A percentile compares a stretch with the other conserved stretches of the same genome.
Evolutionary conservation across 768 basidiomycete species (phyloP).

Genomic region (Kondoa subrosea): DNA sequence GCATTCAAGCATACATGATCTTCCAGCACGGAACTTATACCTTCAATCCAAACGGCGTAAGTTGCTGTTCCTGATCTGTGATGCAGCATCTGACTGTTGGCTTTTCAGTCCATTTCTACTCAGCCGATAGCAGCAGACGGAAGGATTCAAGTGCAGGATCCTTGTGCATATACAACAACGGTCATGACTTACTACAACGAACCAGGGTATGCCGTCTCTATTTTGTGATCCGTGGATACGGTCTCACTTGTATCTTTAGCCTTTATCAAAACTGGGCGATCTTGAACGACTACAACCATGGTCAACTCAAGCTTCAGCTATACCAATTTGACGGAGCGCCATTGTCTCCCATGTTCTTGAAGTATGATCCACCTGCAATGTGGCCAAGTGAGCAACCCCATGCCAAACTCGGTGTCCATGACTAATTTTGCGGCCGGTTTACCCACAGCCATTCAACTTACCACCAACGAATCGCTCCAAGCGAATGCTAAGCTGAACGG

Average conservation of each 20-base stretch:
- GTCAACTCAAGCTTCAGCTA: conserved; percentile 49
- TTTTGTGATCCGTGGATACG: no score
- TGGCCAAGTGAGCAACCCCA: conserved; percentile 3
- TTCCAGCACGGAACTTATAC: conserved; percentile 63
- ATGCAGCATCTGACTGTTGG: neutral
- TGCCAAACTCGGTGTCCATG: no score
- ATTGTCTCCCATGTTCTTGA: conserved; percentile 49
- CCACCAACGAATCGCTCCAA: conserved; percentile 4
- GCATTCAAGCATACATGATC: conserved; percentile 70
- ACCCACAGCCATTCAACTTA: conserved; percentile 2
- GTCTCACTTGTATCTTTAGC: neutral
- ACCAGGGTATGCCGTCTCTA: conserved; percentile 38
- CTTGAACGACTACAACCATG: conserved; percentile 41
- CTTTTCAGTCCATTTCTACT: conserved; percentile 30
- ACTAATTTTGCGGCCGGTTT: neutral
- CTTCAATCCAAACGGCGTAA: conserved; percentile 6
- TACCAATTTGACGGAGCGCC: conserved; percentile 63
- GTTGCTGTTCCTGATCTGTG: neutral
- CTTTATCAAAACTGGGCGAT: conserved; percentile 52
- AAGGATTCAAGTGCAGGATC: conserved; percentile 84
- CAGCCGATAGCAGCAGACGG: conserved; percentile 60
- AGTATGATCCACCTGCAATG: conserved; percentile 6
- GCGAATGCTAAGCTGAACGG: conserved; percentile 1
- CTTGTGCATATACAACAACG: conserved; percentile 74
- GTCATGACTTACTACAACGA: conserved; percentile 69